These are phyloP conservation scores for Rhizophagus sp. DNA, from an alignment of 192 early-diverging fungal species.

Conservation along the genomic window DNA sequence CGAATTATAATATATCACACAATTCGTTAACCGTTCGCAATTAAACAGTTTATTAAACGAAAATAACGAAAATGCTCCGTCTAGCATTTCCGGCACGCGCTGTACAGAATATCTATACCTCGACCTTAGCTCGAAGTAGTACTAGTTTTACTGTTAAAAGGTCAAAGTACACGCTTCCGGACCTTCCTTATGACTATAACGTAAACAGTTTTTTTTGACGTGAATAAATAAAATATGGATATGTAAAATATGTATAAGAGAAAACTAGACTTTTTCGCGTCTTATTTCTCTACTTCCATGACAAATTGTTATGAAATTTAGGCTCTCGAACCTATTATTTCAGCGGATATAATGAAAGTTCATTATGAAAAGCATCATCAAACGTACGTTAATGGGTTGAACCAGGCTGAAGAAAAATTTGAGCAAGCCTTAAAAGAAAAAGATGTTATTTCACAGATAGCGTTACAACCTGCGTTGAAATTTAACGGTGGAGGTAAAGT, in stretches of 20 bases:
- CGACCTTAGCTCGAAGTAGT: not conserved
- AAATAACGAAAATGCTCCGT: not conserved
- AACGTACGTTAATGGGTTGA: constrained; percentile 84
- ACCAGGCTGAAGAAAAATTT: constrained; percentile 92
- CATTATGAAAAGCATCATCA: constrained; percentile 97
- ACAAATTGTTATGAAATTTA: constrained; percentile 24
- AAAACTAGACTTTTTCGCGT: no score
- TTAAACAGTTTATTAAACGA: no score
- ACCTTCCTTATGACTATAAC: constrained; percentile 83
- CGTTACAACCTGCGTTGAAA: constrained; percentile 78
- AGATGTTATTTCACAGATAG: constrained; percentile 73
- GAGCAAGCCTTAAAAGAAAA: constrained; percentile 64
- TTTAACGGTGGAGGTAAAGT: constrained; percentile 88
- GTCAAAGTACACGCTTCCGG: constrained; percentile 83
- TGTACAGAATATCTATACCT: not conserved
- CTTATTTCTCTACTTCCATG: not conserved
- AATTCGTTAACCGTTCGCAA: no score
- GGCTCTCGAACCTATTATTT: constrained; percentile 92
- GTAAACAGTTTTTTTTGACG: constrained; percentile 40
- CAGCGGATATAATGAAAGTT: constrained; percentile 90
- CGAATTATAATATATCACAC: no score
- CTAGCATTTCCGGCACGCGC: not conserved
- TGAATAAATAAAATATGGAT: not conserved
- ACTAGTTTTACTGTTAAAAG: constrained; percentile 20
- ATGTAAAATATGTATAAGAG: not conserved